These are phyloP conservation scores for Kodamaea kakaduensis DNA, from an alignment of 805 yeast genomes.

Conservation along the genomic window DNA sequence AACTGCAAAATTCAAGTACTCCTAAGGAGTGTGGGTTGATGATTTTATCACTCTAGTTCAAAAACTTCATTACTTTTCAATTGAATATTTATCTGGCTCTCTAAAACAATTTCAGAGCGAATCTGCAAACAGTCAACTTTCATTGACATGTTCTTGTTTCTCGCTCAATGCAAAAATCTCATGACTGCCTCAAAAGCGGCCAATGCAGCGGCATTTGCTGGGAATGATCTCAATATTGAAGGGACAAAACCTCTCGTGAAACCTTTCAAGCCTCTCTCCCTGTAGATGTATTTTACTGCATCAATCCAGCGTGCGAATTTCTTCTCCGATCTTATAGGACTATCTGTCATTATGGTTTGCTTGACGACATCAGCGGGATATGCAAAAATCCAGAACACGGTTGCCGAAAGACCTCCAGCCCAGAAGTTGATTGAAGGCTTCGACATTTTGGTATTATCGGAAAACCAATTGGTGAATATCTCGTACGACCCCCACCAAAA, in stretches of 20 bases:
- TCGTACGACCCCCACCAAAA: constrained; percentile 97
- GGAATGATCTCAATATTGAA: constrained; percentile 76
- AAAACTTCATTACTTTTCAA: no score
- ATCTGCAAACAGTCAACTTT: no score
- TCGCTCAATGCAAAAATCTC: constrained; percentile 34
- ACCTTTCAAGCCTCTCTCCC: constrained; percentile 59
- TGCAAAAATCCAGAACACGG: constrained; percentile 85
- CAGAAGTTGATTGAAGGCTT: constrained; percentile 77
- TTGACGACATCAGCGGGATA: constrained; percentile 88
- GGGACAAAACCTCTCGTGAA: constrained; percentile 82
- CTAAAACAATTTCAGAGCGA: no score
- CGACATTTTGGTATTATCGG: constrained; percentile 58
- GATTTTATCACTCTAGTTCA: no score
- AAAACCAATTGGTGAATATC: constrained; percentile 65
- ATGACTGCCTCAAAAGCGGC: constrained; percentile 86
- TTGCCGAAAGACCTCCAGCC: constrained; percentile 87
- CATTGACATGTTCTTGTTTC: no score
- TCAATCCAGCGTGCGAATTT: constrained; percentile 65
- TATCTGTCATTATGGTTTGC: constrained; percentile 79
- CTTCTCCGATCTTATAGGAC: constrained; percentile 56
- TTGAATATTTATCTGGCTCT: no score
- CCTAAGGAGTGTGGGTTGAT: no score
- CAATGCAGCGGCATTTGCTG: constrained; percentile 90
- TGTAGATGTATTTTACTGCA: constrained; percentile 68
- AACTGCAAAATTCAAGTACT: no score